These are phyloP conservation scores for Scheffersomyces insectosa DNA, from an alignment of 1,139 yeast species.

Conservation along the genomic window DNA sequence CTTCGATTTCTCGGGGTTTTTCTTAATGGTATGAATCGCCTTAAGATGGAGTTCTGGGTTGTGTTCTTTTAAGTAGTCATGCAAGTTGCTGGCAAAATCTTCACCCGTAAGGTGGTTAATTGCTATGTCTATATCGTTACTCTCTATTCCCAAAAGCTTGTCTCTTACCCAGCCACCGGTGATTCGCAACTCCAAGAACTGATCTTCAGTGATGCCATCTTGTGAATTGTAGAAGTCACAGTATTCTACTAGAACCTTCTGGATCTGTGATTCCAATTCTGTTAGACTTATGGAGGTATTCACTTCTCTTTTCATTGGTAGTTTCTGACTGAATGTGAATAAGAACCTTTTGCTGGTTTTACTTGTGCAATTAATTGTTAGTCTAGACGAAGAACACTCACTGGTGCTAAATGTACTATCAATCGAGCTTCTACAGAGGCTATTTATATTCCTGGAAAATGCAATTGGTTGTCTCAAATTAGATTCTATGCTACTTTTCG, in stretches of 20 bases:
- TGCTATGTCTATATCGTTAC: constrained; percentile 91
- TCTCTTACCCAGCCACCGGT: constrained; percentile 99
- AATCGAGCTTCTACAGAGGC: too few species aligned
- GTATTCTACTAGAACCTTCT: constrained; percentile 46
- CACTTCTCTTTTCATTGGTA: neutral
- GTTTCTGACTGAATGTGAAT: too few species aligned
- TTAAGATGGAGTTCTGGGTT: constrained; percentile 47
- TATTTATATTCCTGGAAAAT: too few species aligned
- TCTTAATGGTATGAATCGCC: constrained; percentile 77
- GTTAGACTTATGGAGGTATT: constrained; percentile 32
- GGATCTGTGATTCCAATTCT: constrained; percentile 49
- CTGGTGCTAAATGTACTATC: too few species aligned
- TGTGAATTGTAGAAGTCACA: constrained; percentile 17
- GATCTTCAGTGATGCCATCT: constrained; percentile 4
- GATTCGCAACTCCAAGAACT: constrained; percentile 58
- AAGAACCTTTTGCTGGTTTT: too few species aligned
- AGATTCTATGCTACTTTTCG: too few species aligned
- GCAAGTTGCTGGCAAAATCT: constrained; percentile 71
- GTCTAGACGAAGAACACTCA: too few species aligned
- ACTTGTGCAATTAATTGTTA: too few species aligned
- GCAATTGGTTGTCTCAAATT: too few species aligned
- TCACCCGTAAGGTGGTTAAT: constrained; percentile 83
- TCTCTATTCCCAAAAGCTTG: constrained; percentile 73
- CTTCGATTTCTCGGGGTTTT: constrained; percentile 92
- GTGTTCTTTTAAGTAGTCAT: constrained; percentile 48